These are phyloP conservation scores for Glycine tomentella DNA, from an alignment of 306 rosid genomes.

Conservation along the genomic window DNA sequence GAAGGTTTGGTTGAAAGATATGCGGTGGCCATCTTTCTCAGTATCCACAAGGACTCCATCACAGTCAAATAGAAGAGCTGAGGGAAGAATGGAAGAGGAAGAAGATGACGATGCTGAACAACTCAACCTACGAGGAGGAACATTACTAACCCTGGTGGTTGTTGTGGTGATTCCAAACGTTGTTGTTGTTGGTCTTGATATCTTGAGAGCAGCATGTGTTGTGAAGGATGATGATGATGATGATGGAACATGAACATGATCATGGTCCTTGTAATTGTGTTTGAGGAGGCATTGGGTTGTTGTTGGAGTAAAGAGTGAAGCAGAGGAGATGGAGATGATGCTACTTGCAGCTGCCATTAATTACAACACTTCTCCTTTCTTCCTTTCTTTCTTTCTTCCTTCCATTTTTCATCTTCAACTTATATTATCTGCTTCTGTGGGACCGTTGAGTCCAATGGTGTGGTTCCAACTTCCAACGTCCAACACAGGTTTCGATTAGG, in stretches of 20 bases:
- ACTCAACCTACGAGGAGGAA: slow-evolving; percentile 50
- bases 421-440: slow-evolving; percentile 57
- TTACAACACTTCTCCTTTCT: background rate
- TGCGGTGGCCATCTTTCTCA: slow-evolving; percentile 96
- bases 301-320: slow-evolving; percentile 53
- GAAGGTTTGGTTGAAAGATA: slow-evolving; percentile 93
- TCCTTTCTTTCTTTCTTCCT: background rate
- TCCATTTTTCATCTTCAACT: slow-evolving; percentile 12
- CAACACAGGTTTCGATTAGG: slow-evolving; percentile 53
- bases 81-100: slow-evolving; percentile 67
- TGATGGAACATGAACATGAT: slow-evolving; percentile 7
- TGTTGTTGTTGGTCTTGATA: slow-evolving; percentile 34
- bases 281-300: slow-evolving; percentile 45
- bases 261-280: slow-evolving; percentile 52
- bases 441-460: slow-evolving; percentile 38
- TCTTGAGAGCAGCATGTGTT: slow-evolving; percentile 1
- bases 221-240: slow-evolving; percentile 51
- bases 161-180: background rate
- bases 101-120: slow-evolving; percentile 65
- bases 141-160: background rate
- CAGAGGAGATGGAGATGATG: slow-evolving; percentile 60
- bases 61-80: slow-evolving; percentile 95
- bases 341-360: slow-evolving; percentile 60
- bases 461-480: slow-evolving; percentile 32
- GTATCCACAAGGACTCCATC: slow-evolving; percentile 98